Evolutionary conservation across 2,329 filamentous ascomycete species (phyloP).

Genomic region (Colletotrichum caudatum): DNA sequence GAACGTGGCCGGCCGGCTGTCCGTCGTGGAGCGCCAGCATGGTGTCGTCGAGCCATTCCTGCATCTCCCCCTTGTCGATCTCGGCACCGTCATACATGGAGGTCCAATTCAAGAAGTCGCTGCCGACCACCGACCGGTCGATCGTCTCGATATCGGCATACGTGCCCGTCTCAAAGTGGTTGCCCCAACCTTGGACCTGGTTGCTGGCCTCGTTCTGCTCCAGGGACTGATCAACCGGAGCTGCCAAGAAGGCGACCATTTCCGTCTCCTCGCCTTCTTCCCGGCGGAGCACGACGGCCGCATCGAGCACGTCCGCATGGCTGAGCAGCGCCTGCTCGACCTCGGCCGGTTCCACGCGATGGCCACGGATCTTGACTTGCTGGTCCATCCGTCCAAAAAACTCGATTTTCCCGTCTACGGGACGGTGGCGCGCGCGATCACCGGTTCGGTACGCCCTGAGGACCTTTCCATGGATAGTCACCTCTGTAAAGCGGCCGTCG

Average conservation of each 20-base stretch:
- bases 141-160: conserved; percentile 42
- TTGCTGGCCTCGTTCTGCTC: conserved; percentile 17
- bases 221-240: not conserved
- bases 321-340: conserved; percentile 45
- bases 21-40: conserved; percentile 40
- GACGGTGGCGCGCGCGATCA: conserved; percentile 45
- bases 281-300: conserved; percentile 39
- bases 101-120: conserved; percentile 49
- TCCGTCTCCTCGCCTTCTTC: conserved; percentile 23
- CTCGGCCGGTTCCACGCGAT: conserved; percentile 48
- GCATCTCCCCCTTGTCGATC: conserved; percentile 48
- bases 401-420: conserved; percentile 44
- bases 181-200: conserved; percentile 43
- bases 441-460: conserved; percentile 47
- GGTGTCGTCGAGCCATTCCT: conserved; percentile 51
- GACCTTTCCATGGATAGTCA: conserved; percentile 16
- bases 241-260: conserved; percentile 39
- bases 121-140: conserved; percentile 38
- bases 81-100: conserved; percentile 49
- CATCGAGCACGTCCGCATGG: conserved; percentile 40
- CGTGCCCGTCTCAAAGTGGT: conserved; percentile 41
- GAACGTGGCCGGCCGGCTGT: conserved; percentile 36
- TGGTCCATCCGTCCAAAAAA: conserved; percentile 48
- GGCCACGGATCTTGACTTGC: conserved; percentile 50
- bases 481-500: conserved; percentile 40